phyloP scores from a whole-genome alignment of 768 basidiomycete genomes.

The Podaxis sp. region DNA sequence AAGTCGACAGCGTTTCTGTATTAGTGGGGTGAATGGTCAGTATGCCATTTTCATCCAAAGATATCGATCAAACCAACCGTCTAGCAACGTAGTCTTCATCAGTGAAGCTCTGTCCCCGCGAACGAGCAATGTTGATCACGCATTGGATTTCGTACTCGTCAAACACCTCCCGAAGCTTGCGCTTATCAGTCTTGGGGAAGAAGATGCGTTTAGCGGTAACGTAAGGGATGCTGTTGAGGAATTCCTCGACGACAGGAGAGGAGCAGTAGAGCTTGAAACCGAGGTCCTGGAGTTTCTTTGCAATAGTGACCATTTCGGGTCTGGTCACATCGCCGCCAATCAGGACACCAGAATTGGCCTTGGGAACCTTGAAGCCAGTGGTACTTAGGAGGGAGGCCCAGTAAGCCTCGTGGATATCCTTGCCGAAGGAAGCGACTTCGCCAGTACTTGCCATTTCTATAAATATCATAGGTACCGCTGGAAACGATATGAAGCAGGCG shows the following conservation, averaged over 20 bases:
- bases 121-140: conserved; percentile 89
- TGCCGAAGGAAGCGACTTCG: conserved; percentile 95
- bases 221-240: conserved; percentile 76
- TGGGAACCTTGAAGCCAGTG: conserved; percentile 93
- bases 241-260: conserved; percentile 74
- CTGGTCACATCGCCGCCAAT: conserved; percentile 88
- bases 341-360: conserved; percentile 81
- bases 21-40: conserved; percentile 7
- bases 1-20: conserved; percentile 92
- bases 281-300: conserved; percentile 75
- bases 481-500: neutral
- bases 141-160: conserved; percentile 93
- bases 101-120: conserved; percentile 68
- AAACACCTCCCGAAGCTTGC: conserved; percentile 90
- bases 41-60: conserved; percentile 4
- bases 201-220: conserved; percentile 85
- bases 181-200: conserved; percentile 96
- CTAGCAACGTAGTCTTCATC: conserved; percentile 98
- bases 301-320: conserved; percentile 84
- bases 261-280: conserved; percentile 97
- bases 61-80: conserved; percentile 46
- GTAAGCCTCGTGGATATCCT: conserved; percentile 92
- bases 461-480: conserved; percentile 12
- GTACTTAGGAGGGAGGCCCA: conserved; percentile 94
- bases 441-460: conserved; percentile 98